Percentiles rank a stretch among this genome's conserved stretches.
Conservation (phyloP, 1,139 yeast genomes). For the Kurtzmaniella quercitrusa region DNA sequence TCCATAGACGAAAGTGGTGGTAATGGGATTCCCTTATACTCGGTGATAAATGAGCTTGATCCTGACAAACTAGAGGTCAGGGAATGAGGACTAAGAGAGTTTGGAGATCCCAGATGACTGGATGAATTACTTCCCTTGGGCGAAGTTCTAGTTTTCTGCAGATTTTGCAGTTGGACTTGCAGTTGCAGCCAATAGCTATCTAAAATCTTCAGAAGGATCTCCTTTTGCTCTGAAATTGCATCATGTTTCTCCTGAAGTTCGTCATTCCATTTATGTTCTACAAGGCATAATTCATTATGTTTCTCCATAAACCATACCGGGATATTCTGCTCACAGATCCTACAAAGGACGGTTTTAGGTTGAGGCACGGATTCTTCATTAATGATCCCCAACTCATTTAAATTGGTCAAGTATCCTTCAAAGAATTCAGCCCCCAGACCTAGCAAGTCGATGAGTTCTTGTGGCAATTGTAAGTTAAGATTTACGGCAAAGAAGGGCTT, state of each 20-base stretch:
- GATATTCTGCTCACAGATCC: constrained; percentile 87
- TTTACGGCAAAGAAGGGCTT: constrained; percentile 69
- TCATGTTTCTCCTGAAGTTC: constrained; percentile 80
- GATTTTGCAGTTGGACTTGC: constrained; percentile 12
- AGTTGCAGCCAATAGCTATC: constrained; percentile 30
- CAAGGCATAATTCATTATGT: constrained; percentile 83
- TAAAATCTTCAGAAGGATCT: constrained; percentile 43
- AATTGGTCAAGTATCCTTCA: constrained; percentile 62
- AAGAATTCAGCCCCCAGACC: constrained; percentile 90
- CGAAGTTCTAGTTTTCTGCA: constrained; percentile 2
- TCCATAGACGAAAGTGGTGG: constrained; percentile 25
- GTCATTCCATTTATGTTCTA: constrained; percentile 81
- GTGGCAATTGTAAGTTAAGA: constrained; percentile 63
- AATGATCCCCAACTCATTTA: constrained; percentile 57
- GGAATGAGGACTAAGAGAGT: constrained; percentile 14
- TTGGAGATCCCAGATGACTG: constrained; percentile 8
- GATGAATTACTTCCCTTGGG: constrained; percentile 10
- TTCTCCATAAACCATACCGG: constrained; percentile 97
- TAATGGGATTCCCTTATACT: constrained; percentile 60
- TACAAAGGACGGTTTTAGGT: constrained; percentile 76
- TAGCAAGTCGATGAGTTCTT: constrained; percentile 59
- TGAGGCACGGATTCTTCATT: constrained; percentile 66
- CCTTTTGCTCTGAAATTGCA: constrained; percentile 65
- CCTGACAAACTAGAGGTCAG: constrained; percentile 17
- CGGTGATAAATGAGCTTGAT: constrained; percentile 21